A percentile compares a stretch with the other conserved stretches of the same genome.
These are phyloP conservation scores for Cymbopogon citratus DNA, from an alignment of 176 grass and related monocot genomes.

Conservation along the genomic window DNA sequence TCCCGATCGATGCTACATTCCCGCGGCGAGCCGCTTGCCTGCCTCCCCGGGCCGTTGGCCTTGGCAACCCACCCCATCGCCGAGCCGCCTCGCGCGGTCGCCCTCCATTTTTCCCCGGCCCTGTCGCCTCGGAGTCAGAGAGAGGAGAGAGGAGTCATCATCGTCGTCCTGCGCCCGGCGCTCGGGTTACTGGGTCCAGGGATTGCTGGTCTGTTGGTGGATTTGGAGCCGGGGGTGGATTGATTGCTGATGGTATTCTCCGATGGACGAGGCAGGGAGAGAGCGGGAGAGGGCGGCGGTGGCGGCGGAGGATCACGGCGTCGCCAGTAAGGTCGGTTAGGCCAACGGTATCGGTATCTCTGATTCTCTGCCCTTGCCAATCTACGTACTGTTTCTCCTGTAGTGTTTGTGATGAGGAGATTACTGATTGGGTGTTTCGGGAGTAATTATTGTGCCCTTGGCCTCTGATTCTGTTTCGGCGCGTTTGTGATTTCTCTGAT, in stretches of 20 bases:
- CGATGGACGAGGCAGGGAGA: slow-evolving; percentile 29
- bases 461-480: neutral
- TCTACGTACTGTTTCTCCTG: neutral
- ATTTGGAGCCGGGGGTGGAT: neutral
- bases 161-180: neutral
- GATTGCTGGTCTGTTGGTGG: slow-evolving; percentile 3
- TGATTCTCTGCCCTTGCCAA: neutral
- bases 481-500: no score
- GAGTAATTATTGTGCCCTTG: neutral
- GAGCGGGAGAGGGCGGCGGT: neutral
- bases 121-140: neutral
- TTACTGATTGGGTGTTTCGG: neutral
- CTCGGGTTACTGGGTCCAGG: neutral
- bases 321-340: slow-evolving; percentile 27
- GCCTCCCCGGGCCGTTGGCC: neutral
- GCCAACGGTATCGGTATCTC: neutral
- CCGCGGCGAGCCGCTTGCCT: neutral
- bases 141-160: neutral
- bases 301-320: slow-evolving; percentile 8
- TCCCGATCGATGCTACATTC: slow-evolving; percentile 28
- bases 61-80: neutral
- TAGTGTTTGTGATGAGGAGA: neutral
- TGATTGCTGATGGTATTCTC: slow-evolving; percentile 7
- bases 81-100: neutral
- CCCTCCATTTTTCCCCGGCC: neutral